phyloP scores from a whole-genome alignment of 2,329 filamentous ascomycete species.

The Monilinia fructicola region DNA sequence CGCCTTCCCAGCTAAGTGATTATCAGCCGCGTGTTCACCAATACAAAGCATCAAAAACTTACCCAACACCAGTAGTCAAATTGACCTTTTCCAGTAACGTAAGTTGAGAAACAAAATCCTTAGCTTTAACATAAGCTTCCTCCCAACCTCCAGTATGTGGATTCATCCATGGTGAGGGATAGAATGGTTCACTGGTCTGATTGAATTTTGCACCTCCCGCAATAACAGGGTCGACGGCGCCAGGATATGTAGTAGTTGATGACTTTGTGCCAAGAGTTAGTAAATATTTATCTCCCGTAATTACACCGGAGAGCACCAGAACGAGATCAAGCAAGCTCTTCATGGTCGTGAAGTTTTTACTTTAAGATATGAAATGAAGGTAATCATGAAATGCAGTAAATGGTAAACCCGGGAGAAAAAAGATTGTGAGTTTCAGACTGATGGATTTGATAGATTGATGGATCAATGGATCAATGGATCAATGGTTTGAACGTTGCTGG shows the following conservation, averaged over 20 bases:
- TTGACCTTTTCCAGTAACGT: conserved; percentile 87
- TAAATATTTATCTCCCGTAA: conserved; percentile 1
- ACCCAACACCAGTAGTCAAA: conserved; percentile 74
- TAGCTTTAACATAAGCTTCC: conserved; percentile 70
- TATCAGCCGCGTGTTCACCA: not conserved
- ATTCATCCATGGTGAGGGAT: conserved; percentile 26
- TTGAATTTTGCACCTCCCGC: conserved; percentile 8
- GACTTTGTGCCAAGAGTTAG: conserved; percentile 15
- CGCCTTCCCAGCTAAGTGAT: conserved; percentile 29
- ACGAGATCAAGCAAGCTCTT: conserved; percentile 20
- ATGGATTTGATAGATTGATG: not conserved
- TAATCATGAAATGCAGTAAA: not conserved
- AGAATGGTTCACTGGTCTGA: conserved; percentile 23
- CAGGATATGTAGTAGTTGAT: conserved; percentile 11
- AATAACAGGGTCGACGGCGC: conserved; percentile 1
- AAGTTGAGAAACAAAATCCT: conserved; percentile 68
- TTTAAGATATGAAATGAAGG: not conserved
- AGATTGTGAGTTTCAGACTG: not conserved
- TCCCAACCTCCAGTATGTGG: conserved; percentile 51
- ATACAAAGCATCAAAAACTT: not conserved
- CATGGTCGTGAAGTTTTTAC: not conserved
- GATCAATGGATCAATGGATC: not conserved
- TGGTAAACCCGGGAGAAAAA: not conserved
- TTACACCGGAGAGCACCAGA: conserved; percentile 2
- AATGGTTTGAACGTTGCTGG: not conserved